phyloP scores from a whole-genome alignment of 139 green algal species.

The Pleodorina starrii region DNA sequence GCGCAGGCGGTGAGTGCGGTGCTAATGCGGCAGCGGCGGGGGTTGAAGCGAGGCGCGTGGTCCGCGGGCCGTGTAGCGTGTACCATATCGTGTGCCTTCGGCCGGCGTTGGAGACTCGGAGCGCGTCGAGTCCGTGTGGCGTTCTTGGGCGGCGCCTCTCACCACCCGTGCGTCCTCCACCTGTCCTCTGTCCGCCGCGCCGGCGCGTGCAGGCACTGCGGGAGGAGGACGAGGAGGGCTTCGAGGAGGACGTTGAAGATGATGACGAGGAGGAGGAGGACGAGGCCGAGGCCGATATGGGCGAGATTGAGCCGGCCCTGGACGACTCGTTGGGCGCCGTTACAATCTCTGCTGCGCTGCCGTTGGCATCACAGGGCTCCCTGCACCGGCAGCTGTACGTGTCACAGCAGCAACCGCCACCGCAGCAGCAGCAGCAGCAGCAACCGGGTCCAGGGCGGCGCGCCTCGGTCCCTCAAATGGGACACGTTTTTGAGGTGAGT shows the following conservation, averaged over 20 bases:
- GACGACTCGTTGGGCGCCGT: background rate
- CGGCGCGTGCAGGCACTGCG: background rate
- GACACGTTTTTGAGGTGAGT: background rate
- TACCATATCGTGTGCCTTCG: too few relatives aligned
- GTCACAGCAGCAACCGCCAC: background rate
- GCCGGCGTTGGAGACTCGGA: too few relatives aligned
- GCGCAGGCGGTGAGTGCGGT: constrained; percentile 17
- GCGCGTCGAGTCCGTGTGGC: too few relatives aligned
- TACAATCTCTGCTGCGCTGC: background rate
- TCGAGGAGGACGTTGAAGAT: background rate
- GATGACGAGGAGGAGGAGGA: constrained; percentile 8
- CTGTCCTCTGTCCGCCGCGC: too few relatives aligned
- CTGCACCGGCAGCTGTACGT: constrained; percentile 15
- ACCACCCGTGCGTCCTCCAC: too few relatives aligned
- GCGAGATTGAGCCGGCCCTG: too few relatives aligned
- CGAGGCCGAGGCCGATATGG: background rate
- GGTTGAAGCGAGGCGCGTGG: too few relatives aligned
- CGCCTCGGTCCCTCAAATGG: background rate
- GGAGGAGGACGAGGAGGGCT: constrained; percentile 1
- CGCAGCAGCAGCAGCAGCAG: background rate
- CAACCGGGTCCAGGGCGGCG: background rate
- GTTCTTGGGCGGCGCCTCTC: too few relatives aligned
- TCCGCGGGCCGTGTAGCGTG: too few relatives aligned
- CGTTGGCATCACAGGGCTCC: background rate
- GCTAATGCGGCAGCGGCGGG: too few relatives aligned